phyloP scores from a whole-genome alignment of 805 yeast species.

The Cyberlindnera xylosilytica region DNA sequence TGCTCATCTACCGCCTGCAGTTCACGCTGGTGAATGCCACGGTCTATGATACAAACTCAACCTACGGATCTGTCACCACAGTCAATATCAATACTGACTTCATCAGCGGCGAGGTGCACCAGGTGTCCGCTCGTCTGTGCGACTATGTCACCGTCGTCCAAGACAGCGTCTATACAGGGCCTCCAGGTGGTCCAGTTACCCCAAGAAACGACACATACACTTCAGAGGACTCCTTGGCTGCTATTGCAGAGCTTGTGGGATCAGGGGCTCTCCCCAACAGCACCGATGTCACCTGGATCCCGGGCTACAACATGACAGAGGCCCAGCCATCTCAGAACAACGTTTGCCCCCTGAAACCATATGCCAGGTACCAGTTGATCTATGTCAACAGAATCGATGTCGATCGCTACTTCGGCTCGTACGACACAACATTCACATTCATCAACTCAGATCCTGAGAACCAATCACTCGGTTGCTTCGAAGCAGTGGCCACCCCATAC shows the following conservation, averaged over 20 bases:
- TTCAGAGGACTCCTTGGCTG: constrained; percentile 1
- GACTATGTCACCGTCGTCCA: constrained; percentile 7
- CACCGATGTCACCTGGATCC: constrained; percentile 1
- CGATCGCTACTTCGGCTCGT: constrained; percentile 42
- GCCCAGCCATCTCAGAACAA: background rate
- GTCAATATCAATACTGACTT: constrained; percentile 4
- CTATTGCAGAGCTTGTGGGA: constrained; percentile 1
- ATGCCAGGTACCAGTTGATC: constrained; percentile 26
- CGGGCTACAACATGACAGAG: constrained; percentile 4
- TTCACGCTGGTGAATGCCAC: background rate
- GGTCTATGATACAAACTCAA: too few species aligned
- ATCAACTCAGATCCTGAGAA: constrained; percentile 37
- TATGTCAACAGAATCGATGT: constrained; percentile 23
- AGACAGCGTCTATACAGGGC: constrained; percentile 3
- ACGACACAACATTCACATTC: constrained; percentile 37
- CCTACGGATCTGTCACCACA: constrained; percentile 2
- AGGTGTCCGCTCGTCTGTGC: constrained; percentile 3
- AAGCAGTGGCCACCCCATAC: constrained; percentile 47
- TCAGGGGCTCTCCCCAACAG: background rate
- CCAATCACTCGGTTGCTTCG: constrained; percentile 33
- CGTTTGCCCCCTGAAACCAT: constrained; percentile 28
- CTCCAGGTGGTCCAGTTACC: constrained; percentile 1
- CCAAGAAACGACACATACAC: constrained; percentile 4
- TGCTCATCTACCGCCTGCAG: constrained; percentile 6
- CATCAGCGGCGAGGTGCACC: constrained; percentile 7